A percentile compares a stretch with the other conserved stretches of the same genome.
phyloP scores from a whole-genome alignment of 495 filamentous ascomycete genomes.

The Neurospora pannonica region DNA sequence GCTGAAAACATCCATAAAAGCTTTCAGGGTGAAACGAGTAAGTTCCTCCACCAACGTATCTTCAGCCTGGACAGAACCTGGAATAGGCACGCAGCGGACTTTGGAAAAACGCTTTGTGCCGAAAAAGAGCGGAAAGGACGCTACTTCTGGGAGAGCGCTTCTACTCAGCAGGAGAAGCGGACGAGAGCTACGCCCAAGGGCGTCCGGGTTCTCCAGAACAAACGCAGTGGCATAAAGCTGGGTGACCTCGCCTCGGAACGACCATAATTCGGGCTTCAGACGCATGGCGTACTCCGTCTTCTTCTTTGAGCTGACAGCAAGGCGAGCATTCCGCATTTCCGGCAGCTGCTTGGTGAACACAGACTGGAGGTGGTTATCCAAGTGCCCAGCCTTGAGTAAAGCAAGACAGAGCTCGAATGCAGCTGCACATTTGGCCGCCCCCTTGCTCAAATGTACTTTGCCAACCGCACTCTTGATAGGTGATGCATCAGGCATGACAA shows the following conservation, averaged over 20 bases:
- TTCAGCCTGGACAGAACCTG: constrained; percentile 30
- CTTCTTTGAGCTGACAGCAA: constrained; percentile 73
- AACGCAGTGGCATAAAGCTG: constrained; percentile 58
- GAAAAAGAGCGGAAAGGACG: constrained; percentile 62
- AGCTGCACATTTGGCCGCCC: constrained; percentile 77
- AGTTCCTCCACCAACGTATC: constrained; percentile 39
- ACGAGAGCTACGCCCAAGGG: constrained; percentile 49
- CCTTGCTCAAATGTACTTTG: constrained; percentile 49
- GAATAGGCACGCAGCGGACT: constrained; percentile 36
- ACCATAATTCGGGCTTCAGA: constrained; percentile 73
- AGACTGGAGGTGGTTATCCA: constrained; percentile 67
- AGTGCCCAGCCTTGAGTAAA: constrained; percentile 53
- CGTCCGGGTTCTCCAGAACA: constrained; percentile 45
- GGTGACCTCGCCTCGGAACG: constrained; percentile 37
- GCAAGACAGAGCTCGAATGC: constrained; percentile 77
- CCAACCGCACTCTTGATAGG: constrained; percentile 62
- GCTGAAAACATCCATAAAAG: constrained; percentile 84
- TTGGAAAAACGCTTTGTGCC: constrained; percentile 48
- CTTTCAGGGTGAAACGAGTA: constrained; percentile 58
- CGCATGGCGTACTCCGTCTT: constrained; percentile 65
- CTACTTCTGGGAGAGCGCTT: constrained; percentile 50
- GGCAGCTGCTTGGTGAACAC: constrained; percentile 65
- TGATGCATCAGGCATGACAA: constrained; percentile 68
- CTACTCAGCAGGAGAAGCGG: constrained; percentile 69
- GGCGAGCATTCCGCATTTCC: constrained; percentile 79